phyloP scores from a whole-genome alignment of 129 eudicot genomes.

The Lactuca saligna region DNA sequence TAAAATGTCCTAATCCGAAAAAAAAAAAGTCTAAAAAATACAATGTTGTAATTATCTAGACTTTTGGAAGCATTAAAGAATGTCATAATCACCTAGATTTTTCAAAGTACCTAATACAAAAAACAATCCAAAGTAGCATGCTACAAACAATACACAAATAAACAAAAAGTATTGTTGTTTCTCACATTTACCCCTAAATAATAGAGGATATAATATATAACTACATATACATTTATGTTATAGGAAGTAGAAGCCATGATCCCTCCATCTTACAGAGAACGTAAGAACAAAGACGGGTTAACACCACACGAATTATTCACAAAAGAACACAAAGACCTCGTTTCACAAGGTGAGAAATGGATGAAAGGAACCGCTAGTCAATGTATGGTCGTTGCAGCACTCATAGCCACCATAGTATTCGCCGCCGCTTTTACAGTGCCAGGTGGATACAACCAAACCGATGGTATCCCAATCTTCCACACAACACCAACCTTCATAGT shows the following conservation, averaged over 20 bases:
- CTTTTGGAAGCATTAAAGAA: too few species aligned
- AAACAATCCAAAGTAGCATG: too few species aligned
- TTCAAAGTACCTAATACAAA: too few species aligned
- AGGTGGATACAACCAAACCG: constrained; percentile 31
- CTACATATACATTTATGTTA: background rate
- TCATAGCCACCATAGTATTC: constrained; percentile 46
- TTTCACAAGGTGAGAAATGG: constrained; percentile 48
- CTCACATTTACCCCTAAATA: too few species aligned
- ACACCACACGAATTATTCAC: constrained; percentile 47
- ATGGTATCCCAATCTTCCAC: constrained; percentile 39
- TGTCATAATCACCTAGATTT: too few species aligned
- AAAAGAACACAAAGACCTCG: constrained; percentile 41
- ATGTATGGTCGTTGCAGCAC: constrained; percentile 50
- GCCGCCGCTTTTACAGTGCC: constrained; percentile 50
- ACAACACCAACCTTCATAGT: constrained; percentile 16
- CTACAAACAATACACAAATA: too few species aligned
- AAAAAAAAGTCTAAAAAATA: too few species aligned
- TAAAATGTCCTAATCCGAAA: too few species aligned
- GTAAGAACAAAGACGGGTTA: constrained; percentile 36
- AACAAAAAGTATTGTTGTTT: too few species aligned
- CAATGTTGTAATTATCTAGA: too few species aligned
- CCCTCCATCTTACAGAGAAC: constrained; percentile 40
- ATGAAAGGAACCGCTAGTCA: constrained; percentile 54
- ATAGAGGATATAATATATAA: too few species aligned
- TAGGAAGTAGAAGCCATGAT: constrained; percentile 52